Evolutionary conservation across 768 basidiomycete genomes (phyloP), one percentile per base, ranked within the genome.

Genomic region (Botryobasidium botryosum): DNA sequence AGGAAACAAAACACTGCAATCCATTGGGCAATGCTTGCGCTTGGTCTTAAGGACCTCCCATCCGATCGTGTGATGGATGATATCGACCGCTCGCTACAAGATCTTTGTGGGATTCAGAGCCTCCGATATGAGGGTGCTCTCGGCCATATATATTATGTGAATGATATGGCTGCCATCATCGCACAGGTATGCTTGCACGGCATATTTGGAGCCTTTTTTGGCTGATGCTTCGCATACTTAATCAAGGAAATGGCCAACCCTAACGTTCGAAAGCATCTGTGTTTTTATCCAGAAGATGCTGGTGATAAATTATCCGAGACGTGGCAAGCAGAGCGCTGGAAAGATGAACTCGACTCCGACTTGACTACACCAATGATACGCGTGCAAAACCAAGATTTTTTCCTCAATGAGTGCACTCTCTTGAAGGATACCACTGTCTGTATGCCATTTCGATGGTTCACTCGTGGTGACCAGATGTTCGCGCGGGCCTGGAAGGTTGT

Each of bases 231-330:
- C n/a, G 23, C 10, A 42, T 17, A 28, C 36, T 15, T 10, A 15
- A 12, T 38, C 18, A 35, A 64, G 63, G 65, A 65, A 55, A 61
- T 64, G 55, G 51, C 59, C 3, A 67, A 67, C 44, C 63, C 63
- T 0, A 20, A 33, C n/a, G 58, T 67, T 8, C 54, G 59, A 0
- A 47, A 50, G 0, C 53, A 62, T 35, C 49, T 67, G 0, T 33
- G 39, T 2, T 58, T 61, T 43, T 61, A 61, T 43, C 62, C 64
- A 7, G 61, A 65, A 50, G 64, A 65, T 48, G 44, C 42, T 20
- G 57, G 59, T 0, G 18, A 15, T 1, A 17, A 42, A 2, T 28
- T 59, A 0, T 20, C 35, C 0, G 55, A 64, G 41, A 53, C 57
- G 23, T 47, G 51, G 18, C 59, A 61, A 42, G 57, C 52, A 0